Conservation (phyloP, 306 rosid genomes). For the Glycyrrhiza uralensis region DNA sequence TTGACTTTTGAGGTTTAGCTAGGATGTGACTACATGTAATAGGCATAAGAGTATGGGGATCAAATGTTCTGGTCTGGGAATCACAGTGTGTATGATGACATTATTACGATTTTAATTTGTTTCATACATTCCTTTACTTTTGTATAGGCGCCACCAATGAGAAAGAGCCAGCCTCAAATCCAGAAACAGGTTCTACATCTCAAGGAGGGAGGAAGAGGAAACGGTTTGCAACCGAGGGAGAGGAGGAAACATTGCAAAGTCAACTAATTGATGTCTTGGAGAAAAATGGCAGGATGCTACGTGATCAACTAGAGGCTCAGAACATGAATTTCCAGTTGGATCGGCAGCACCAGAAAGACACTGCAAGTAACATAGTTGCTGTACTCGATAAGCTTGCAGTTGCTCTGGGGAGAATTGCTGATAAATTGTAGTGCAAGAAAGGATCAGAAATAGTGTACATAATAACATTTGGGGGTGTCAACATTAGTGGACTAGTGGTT, state of each 20-base stretch:
- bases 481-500: constrained; percentile 46
- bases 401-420: constrained; percentile 90
- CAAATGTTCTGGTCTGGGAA: constrained; percentile 4
- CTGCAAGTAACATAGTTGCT: constrained; percentile 60
- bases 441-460: constrained; percentile 52
- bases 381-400: constrained; percentile 96
- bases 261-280: constrained; percentile 79
- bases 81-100: neutral
- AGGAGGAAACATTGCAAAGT: constrained; percentile 58
- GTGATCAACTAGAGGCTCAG: constrained; percentile 74
- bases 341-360: constrained; percentile 78
- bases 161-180: constrained; percentile 54
- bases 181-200: constrained; percentile 74
- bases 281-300: constrained; percentile 74
- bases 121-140: neutral
- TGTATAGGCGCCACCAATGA: constrained; percentile 52
- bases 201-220: constrained; percentile 76
- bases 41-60: neutral
- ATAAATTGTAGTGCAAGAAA: constrained; percentile 58
- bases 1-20: constrained; percentile 6
- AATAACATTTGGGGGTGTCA: constrained; percentile 47
- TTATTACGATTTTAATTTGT: constrained; percentile 1
- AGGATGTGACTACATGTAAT: constrained; percentile 1
- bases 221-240: constrained; percentile 49
- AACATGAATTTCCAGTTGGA: constrained; percentile 68